These are phyloP conservation scores for Apiotrichum gamsii DNA, from an alignment of 1,284 basidiomycete species.

Conservation along the genomic window DNA sequence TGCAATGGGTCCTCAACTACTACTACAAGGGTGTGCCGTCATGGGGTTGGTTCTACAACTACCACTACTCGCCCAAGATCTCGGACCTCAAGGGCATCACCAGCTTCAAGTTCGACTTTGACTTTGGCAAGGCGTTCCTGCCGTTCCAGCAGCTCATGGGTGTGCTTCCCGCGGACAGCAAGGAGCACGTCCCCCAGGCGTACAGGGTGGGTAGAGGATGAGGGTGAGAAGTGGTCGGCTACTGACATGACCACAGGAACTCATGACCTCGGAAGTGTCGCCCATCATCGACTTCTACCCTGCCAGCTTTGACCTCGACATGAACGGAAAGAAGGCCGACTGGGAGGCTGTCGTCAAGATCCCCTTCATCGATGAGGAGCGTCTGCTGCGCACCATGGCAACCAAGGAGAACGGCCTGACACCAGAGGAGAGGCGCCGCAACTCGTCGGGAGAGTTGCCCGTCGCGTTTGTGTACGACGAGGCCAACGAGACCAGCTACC, in stretches of 20 bases:
- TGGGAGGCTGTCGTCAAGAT: conserved; percentile 99
- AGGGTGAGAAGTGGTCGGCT: background rate
- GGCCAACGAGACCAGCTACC: conserved; percentile 62
- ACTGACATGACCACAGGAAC: conserved; percentile 57
- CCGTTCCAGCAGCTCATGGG: conserved; percentile 99
- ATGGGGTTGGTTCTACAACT: conserved; percentile 99
- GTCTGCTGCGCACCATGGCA: conserved; percentile 78
- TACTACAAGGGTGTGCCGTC: conserved; percentile 95
- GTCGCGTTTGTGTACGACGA: conserved; percentile 69
- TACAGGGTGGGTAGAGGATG: conserved; percentile 60
- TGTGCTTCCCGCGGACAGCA: conserved; percentile 84
- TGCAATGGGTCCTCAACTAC: conserved; percentile 99
- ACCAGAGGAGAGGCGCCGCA: conserved; percentile 69
- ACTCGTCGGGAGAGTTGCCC: conserved; percentile 66
- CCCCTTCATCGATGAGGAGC: conserved; percentile 86
- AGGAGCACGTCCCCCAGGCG: conserved; percentile 75
- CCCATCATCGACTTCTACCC: conserved; percentile 96
- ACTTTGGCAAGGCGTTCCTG: conserved; percentile 80
- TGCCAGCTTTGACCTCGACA: conserved; percentile 77
- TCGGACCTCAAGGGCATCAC: conserved; percentile 75
- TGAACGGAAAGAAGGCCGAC: conserved; percentile 97
- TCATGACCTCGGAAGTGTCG: conserved; percentile 82
- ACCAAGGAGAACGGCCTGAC: conserved; percentile 72
- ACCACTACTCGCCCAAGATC: conserved; percentile 93
- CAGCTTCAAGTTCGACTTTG: conserved; percentile 75